Evolutionary conservation across 352 stramenopile species (phyloP), one percentile per base, ranked within the genome.

Genomic region (Phytophthora idaei): DNA sequence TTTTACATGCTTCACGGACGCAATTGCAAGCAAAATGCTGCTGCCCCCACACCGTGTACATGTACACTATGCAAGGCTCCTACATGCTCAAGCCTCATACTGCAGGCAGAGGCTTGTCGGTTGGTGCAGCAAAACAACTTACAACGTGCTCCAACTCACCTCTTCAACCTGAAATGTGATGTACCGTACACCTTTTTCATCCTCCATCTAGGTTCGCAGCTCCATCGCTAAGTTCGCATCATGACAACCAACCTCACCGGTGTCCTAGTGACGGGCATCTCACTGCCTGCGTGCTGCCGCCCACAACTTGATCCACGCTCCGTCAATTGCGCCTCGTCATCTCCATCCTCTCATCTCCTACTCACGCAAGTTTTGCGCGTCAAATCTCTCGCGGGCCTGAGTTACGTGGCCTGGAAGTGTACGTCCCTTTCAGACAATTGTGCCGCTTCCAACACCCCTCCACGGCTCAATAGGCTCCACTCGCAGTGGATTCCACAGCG

Each of bases 401-500:
- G 59, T 47, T 74, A 68, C 29, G 28, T 74, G 2, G 50, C 32
- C 44, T 77, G 64, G 65, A 71, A 68, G 37, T 71, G 69, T 56
- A 64, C 29, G 32, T 71, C 69, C 51, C 8, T 14, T 45, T 36
- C 9, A 49, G 1, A 2, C 6, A 14, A 31, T 3, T 53, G 42
- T 31, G 17, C 15, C 9, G 25, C 28, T 50, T 44, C 48, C 17
- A 34, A 17, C n/a, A n/a, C 36, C 17, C 17, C 42, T 66, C 21
- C 5, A 7, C 32, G 56, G 42, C 42, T 21, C 5, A 49, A 39
- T 41, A 61, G 50, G 29, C 31, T 46, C 21, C 63, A 76, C 57
- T 69, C 69, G 21, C 58, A 73, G 50, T 76, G 64, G 69, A 58
- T 77, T 67, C 39, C 49, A n/a, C 42, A 61, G n/a, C 44, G 21